These are phyloP conservation scores for Akebia trifoliata DNA, from an alignment of 164 flowering plant genomes.

Conservation along the genomic window DNA sequence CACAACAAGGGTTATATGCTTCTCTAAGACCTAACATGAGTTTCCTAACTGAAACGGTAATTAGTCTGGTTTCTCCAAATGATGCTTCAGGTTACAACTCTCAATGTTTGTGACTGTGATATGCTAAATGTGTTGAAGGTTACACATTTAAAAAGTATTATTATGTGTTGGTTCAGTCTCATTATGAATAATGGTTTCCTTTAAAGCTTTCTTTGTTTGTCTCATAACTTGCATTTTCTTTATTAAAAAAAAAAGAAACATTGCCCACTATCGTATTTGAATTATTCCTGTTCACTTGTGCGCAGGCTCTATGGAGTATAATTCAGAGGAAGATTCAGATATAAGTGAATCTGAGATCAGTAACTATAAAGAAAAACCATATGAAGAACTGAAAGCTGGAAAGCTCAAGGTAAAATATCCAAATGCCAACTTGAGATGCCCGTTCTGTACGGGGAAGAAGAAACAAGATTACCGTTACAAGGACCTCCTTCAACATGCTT, in stretches of 20 bases:
- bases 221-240: background rate
- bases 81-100: too few relatives aligned
- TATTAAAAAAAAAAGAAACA: too few relatives aligned
- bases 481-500: slow-evolving; percentile 77
- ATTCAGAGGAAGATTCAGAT: slow-evolving; percentile 70
- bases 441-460: slow-evolving; percentile 84
- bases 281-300: background rate
- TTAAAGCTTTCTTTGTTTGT: background rate
- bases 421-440: slow-evolving; percentile 61
- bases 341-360: slow-evolving; percentile 82
- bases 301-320: slow-evolving; percentile 5
- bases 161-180: too few relatives aligned
- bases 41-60: too few relatives aligned
- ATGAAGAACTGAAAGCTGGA: slow-evolving; percentile 41
- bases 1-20: too few relatives aligned
- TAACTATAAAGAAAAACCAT: slow-evolving; percentile 50
- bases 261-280: too few relatives aligned
- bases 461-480: slow-evolving; percentile 76
- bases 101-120: too few relatives aligned
- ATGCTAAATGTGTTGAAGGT: too few relatives aligned
- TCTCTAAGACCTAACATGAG: too few relatives aligned
- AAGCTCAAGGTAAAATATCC: slow-evolving; percentile 39
- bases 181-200: too few relatives aligned
- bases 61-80: too few relatives aligned
- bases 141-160: too few relatives aligned